phyloP scores from a whole-genome alignment of 108 stramenopile genomes.

The Conticribra guillardii region DNA sequence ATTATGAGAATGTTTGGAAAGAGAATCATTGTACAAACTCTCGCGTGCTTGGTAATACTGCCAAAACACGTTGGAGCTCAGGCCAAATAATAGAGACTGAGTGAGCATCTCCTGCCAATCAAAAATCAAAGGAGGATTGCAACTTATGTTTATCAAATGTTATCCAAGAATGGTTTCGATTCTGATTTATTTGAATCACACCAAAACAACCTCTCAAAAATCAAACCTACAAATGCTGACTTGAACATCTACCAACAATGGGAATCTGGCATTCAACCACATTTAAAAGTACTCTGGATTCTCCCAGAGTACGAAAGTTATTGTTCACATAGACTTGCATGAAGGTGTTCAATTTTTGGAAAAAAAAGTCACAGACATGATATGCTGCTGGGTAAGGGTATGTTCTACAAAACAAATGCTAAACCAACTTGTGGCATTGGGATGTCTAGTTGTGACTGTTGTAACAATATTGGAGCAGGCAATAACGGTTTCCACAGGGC shows the following conservation, averaged over 20 bases:
- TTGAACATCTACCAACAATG: conserved; percentile 13
- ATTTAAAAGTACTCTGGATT: conserved; percentile 11
- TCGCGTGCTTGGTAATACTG: conserved; percentile 1
- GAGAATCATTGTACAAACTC: not conserved
- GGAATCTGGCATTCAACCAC: conserved; percentile 4
- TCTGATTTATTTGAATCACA: not conserved
- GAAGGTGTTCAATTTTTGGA: conserved; percentile 15
- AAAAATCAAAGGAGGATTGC: conserved; percentile 14
- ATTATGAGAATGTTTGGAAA: conserved; percentile 7
- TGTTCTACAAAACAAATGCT: conserved; percentile 4
- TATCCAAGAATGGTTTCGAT: conserved; percentile 9
- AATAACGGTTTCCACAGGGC: no score
- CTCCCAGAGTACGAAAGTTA: conserved; percentile 6
- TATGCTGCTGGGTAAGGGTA: not conserved
- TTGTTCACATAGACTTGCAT: conserved; percentile 25
- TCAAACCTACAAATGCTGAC: not conserved
- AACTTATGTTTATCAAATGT: not conserved
- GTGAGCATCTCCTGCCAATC: not conserved
- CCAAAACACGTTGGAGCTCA: conserved; percentile 12
- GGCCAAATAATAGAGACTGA: not conserved
- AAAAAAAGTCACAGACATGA: not conserved
- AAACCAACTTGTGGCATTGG: conserved; percentile 1
- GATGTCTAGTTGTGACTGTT: no score
- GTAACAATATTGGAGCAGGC: no score
- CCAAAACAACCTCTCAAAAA: not conserved